phyloP scores from a whole-genome alignment of 192 early-diverging fungal genomes.

The Mortierella antarctica region DNA sequence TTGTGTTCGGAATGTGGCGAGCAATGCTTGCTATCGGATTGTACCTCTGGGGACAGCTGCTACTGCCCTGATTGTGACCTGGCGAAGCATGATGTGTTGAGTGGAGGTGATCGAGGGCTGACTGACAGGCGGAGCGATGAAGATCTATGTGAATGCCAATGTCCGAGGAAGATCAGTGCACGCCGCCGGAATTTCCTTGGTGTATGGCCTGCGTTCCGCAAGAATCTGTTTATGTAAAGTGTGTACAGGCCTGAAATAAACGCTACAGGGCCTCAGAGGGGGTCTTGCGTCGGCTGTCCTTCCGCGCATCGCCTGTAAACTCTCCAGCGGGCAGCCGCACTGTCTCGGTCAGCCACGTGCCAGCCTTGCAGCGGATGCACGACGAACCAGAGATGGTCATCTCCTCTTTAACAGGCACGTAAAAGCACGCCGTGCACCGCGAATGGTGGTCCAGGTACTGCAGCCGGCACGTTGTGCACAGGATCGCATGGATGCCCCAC shows the following conservation, averaged over 20 bases:
- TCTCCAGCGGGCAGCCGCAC: background rate
- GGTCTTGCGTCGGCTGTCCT: slow-evolving; percentile 12
- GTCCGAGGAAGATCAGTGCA: background rate
- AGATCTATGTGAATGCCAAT: background rate
- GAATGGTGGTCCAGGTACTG: slow-evolving; percentile 37
- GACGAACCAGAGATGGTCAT: slow-evolving; percentile 19
- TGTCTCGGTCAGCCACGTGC: slow-evolving; percentile 36
- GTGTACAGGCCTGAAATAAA: slow-evolving; percentile 1
- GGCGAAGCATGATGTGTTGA: background rate
- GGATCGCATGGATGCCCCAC: slow-evolving; percentile 37
- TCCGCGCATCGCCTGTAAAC: background rate
- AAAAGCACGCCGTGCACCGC: slow-evolving; percentile 45
- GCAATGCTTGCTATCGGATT: too few species aligned
- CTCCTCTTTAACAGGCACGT: slow-evolving; percentile 37
- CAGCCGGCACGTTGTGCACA: slow-evolving; percentile 28
- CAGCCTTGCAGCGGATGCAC: slow-evolving; percentile 42
- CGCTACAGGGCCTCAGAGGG: background rate
- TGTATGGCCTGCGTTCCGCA: too few species aligned
- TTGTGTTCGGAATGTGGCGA: too few species aligned
- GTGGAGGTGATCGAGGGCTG: background rate
- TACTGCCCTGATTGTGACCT: slow-evolving; percentile 1
- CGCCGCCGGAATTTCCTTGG: too few species aligned
- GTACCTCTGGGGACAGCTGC: slow-evolving; percentile 6
- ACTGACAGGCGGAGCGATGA: background rate
- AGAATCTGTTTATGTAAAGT: background rate